Evolutionary conservation across 208 protist species (phyloP), one percentile per base, ranked within the genome.

Genomic region (Leishmania guyanensis): DNA sequence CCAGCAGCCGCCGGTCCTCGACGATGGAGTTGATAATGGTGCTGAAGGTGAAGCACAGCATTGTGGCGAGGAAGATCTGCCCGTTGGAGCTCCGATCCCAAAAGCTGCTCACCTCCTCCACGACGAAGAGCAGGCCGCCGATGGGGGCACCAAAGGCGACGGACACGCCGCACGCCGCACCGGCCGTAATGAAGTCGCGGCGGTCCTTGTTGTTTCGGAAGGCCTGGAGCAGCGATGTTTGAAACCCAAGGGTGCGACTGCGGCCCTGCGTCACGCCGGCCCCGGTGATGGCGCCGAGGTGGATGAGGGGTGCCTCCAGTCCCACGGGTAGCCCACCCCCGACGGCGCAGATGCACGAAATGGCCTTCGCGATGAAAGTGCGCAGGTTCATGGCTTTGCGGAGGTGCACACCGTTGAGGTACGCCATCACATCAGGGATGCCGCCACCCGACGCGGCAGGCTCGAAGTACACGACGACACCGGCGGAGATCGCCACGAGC

Each of bases 131-230:
- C 46, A 99, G 81, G 12, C 98, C 98, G 50, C 97, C 98, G 82
- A 99, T 98, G 0, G 98, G 98, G 8, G 98, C 95, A 14, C 97
- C 97, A 86, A 99, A 99, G n/a, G 97, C 98, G 0, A 96, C 95
- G 33, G 96, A 96, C 26, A 99, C 97, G 46, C 98, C 98, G 73
- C 96, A 97, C 5, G 98, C 98, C 74, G 97, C 96, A 29, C 98
- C 97, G 46, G 91, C 91, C 33, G 97, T 97, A 60, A 99, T 98
- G 84, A 98, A 98, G 80, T 99, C 98, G 20, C 97, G 85, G 65
- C 97, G 90, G 72, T 99, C 95, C 78, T 97, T 95, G 89, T 98
- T 93, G 83, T 98, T 97, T 43, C 95, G 89, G 75, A 98, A 97
- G 50, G 87, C 87, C 74, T 90, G 82, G 72, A 98, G 96, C 53